These are phyloP conservation scores for Aspergillus spinulosporus DNA, from an alignment of 2,329 filamentous ascomycete species.

Conservation along the genomic window DNA sequence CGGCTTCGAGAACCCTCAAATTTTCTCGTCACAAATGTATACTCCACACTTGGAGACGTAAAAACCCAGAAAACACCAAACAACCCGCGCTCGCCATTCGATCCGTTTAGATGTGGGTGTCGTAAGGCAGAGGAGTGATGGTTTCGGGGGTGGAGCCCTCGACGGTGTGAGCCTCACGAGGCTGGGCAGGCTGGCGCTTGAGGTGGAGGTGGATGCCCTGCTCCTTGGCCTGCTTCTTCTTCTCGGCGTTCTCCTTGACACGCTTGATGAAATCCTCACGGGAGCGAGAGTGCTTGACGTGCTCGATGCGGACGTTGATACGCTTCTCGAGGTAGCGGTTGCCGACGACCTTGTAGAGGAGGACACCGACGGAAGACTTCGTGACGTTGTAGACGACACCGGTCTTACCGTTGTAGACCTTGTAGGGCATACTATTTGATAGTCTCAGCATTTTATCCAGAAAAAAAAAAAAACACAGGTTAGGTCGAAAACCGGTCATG, in stretches of 20 bases:
- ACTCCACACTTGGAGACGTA: conserved; percentile 34
- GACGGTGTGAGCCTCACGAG: conserved; percentile 78
- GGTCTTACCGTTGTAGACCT: conserved; percentile 99
- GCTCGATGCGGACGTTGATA: conserved; percentile 98
- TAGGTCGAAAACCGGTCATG: conserved; percentile 9
- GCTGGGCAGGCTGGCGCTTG: conserved; percentile 83
- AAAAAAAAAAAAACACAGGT: neutral
- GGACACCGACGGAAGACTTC: conserved; percentile 95
- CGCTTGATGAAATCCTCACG: conserved; percentile 94
- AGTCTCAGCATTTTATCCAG: neutral
- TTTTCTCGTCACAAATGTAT: conserved; percentile 39
- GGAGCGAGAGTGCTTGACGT: conserved; percentile 91
- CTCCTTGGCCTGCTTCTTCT: conserved; percentile 90
- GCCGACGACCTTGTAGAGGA: conserved; percentile 99
- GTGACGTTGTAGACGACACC: conserved; percentile 99
- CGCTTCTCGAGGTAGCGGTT: conserved; percentile 99
- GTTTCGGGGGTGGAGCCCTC: conserved; percentile 88
- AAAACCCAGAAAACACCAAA: conserved; percentile 36
- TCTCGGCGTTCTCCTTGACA: conserved; percentile 92
- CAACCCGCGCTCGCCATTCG: conserved; percentile 37
- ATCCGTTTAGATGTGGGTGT: conserved; percentile 87
- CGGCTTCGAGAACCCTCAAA: conserved; percentile 36
- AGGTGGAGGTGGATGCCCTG: conserved; percentile 84
- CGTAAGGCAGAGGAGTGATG: conserved; percentile 88
- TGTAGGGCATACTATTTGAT: conserved; percentile 82